Evolutionary conservation across 371 early-diverging fungal genomes (phyloP).

Genomic region (Apophysomyces elegans): DNA sequence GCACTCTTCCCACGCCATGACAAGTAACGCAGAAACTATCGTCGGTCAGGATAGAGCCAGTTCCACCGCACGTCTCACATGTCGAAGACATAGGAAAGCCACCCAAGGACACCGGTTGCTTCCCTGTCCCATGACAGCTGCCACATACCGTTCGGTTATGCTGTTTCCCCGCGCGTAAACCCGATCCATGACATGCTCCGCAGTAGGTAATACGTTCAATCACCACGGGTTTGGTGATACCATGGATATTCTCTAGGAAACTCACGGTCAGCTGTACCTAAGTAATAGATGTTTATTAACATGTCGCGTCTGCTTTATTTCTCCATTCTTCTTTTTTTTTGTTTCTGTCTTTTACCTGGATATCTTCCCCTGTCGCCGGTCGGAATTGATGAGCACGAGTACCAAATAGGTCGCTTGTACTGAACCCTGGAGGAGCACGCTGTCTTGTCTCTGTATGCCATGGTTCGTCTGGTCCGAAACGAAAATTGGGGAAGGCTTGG

Average conservation of each 20-base stretch:
- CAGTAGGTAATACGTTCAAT: constrained; percentile 72
- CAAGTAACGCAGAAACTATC: constrained; percentile 76
- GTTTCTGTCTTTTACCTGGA: constrained; percentile 33
- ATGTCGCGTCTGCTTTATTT: too few species aligned
- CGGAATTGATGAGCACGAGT: constrained; percentile 35
- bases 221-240: constrained; percentile 64
- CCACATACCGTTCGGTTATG: constrained; percentile 58
- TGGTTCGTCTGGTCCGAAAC: neutral
- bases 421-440: constrained; percentile 50
- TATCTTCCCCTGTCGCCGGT: constrained; percentile 47
- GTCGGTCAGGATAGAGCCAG: constrained; percentile 65
- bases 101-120: constrained; percentile 62
- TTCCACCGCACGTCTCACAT: constrained; percentile 82
- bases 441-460: neutral
- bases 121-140: constrained; percentile 83
- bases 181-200: constrained; percentile 77
- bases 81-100: constrained; percentile 84
- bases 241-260: constrained; percentile 92
- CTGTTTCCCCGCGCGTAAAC: constrained; percentile 71
- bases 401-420: constrained; percentile 66
- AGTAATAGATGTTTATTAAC: neutral
- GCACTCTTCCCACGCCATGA: constrained; percentile 78
- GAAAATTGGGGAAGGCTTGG: neutral
- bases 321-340: neutral
- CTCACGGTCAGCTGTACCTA: constrained; percentile 55